Evolutionary conservation across 2,329 filamentous ascomycete species (phyloP).

Genomic region (Tolypocladium sp.): DNA sequence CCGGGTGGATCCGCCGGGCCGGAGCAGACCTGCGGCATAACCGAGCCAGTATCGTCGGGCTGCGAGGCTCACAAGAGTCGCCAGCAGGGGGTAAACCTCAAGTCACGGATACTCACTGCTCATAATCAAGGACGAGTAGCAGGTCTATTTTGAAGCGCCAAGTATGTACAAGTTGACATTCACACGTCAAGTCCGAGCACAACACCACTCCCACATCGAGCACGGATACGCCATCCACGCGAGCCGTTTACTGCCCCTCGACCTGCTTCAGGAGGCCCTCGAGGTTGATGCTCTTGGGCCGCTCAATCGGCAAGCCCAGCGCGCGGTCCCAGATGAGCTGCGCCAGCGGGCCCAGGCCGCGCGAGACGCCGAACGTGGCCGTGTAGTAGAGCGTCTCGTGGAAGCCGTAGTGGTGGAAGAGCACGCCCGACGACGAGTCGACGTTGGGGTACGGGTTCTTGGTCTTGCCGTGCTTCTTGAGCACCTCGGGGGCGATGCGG

Average conservation of each 20-base stretch:
- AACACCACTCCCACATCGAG: no score
- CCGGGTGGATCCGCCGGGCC: no score
- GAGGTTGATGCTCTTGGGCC: conserved; percentile 95
- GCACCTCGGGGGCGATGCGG: conserved; percentile 79
- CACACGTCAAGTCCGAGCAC: not conserved
- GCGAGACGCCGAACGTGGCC: conserved; percentile 59
- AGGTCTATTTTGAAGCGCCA: not conserved
- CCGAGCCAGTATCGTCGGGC: no score
- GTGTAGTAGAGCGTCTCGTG: conserved; percentile 94
- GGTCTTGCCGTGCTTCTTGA: conserved; percentile 94
- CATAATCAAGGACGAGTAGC: not conserved
- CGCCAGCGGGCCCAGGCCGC: conserved; percentile 75
- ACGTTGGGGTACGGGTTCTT: conserved; percentile 98
- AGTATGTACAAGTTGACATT: not conserved
- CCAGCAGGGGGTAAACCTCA: no score
- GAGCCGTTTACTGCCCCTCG: conserved; percentile 28
- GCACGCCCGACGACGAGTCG: conserved; percentile 82
- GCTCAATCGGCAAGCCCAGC: conserved; percentile 88
- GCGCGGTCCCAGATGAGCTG: conserved; percentile 96
- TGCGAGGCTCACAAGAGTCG: no score
- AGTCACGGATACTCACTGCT: not conserved
- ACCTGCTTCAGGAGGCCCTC: conserved; percentile 69
- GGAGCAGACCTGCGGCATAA: no score
- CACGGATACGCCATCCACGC: not conserved
- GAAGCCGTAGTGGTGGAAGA: conserved; percentile 98